A percentile compares a stretch with the other conserved stretches of the same genome.
phyloP scores from a whole-genome alignment of 177 flowering plant genomes.

The Telopea speciosissima region DNA sequence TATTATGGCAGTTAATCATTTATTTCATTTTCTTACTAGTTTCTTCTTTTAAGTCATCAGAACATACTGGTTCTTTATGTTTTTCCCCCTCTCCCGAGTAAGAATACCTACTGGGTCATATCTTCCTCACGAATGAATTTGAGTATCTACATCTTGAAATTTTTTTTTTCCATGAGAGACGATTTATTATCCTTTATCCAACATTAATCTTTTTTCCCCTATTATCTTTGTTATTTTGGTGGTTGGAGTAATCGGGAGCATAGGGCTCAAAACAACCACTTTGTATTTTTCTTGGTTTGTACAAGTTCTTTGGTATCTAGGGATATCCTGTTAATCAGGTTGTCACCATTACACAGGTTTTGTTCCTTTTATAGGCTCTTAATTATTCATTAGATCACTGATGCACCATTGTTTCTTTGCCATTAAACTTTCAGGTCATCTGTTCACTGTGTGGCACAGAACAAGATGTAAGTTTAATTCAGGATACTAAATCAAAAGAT shows the following conservation, averaged over 20 bases:
- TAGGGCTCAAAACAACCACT: neutral
- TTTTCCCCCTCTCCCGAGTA: too few species aligned
- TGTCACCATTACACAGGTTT: neutral
- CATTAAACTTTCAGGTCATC: conserved; percentile 51
- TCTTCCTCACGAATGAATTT: too few species aligned
- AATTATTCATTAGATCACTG: neutral
- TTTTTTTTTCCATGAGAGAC: too few species aligned
- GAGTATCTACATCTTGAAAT: too few species aligned
- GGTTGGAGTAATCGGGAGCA: neutral
- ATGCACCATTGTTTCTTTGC: neutral
- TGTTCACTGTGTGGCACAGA: conserved; percentile 82
- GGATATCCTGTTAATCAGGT: neutral
- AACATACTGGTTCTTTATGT: neutral
- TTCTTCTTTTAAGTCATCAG: neutral
- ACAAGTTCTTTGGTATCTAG: conserved; percentile 1
- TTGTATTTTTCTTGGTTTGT: neutral
- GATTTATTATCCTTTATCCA: too few species aligned
- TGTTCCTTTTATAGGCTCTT: neutral
- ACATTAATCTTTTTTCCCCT: too few species aligned
- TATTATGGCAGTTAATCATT: too few species aligned
- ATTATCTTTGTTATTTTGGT: too few species aligned
- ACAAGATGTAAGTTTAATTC: conserved; percentile 63
- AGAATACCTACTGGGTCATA: neutral
- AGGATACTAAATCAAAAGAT: neutral
- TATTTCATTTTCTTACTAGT: neutral